Evolutionary conservation across 2,329 filamentous ascomycete genomes (phyloP), one percentile per base, ranked within the genome.

Genomic region (Talaromyces atroroseus): DNA sequence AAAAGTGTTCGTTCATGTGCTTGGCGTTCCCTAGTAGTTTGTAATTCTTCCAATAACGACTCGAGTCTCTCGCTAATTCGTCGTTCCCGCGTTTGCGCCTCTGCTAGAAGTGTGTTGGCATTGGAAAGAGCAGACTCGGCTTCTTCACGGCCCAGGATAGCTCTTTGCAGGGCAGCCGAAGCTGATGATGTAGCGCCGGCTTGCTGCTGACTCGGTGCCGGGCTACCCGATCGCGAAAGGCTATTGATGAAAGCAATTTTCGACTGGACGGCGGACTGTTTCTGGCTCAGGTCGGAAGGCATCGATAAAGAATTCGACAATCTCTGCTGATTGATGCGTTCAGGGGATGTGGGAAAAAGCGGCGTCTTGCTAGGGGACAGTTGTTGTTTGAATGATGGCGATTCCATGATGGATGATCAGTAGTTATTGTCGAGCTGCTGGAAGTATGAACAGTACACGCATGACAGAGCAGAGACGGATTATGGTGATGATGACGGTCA

Each of bases 21-120:
- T 58, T 80, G 74, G 38, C 79, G 73, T 61, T 79, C 76, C 64
- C 82, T 82, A 14, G 76, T 71, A 11, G 72, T 70, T 34, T 78
- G 74, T 36, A 80, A 67, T 62, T 83, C 80, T 62, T 81, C 81
- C 66, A 82, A 61, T 49, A 76, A 62, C 8, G 71, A 70, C 60
- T 77, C 73, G 47, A 78, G 70, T 56, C 74, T 67, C 60, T 77
- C 73, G 49, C 74, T 74, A 26, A 78, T 72, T 54, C 74, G 67
- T 46, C 71, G 69, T 61, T 78, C 75, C 52, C 75, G 71, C 16
- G 69, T 68, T 47, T 74, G 71, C 10, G 74, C 71, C 53, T 77
- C 74, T 5, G 70, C 68, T 29, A 78, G 64, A 36, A 76, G 65
- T 21, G 65, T 65, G 32, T 68, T 68, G 5, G 68, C 68, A 29